Evolutionary conservation across 176 grass and related monocot genomes (phyloP).

Genomic region (Zea mays): Zm-B73-REFERENCE-NAM-5.0 NC_050103.1:104791501-104792000

Average conservation of each 20-base stretch:
- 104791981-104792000: too few relatives aligned
- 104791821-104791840: slow-evolving; percentile 17
- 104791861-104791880: background rate
- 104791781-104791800: slow-evolving; percentile 1
- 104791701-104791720: slow-evolving; percentile 34
- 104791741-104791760: background rate
- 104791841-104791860: background rate
- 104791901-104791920: too few relatives aligned
- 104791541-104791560: slow-evolving; percentile 19
- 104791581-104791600: slow-evolving; percentile 63
- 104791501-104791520: slow-evolving; percentile 35
- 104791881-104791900: background rate
- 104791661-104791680: slow-evolving; percentile 86
- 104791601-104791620: slow-evolving; percentile 83
- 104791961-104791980: too few relatives aligned
- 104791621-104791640: slow-evolving; percentile 79
- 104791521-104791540: background rate
- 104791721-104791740: slow-evolving; percentile 33
- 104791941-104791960: too few relatives aligned
- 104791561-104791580: background rate
- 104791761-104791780: slow-evolving; percentile 13
- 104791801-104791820: slow-evolving; percentile 12
- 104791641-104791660: slow-evolving; percentile 88
- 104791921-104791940: too few relatives aligned
- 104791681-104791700: slow-evolving; percentile 56